Evolutionary conservation across 805 yeast genomes (phyloP).

Genomic region (Limtongozyma cylindracea): DNA sequence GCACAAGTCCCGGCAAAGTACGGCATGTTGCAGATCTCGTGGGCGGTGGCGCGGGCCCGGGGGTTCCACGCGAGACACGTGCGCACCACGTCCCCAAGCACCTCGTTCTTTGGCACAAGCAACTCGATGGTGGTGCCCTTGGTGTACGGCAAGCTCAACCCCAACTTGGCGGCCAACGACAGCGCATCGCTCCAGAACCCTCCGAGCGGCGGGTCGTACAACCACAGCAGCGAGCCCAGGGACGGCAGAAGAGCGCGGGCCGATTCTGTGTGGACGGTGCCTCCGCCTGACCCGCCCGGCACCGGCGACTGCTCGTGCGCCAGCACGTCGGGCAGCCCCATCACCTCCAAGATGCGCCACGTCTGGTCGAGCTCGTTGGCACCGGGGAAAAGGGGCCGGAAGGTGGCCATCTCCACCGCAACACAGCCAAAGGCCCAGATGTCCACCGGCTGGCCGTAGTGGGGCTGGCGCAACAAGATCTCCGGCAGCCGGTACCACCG

Average conservation of each 20-base stretch:
- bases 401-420: conserved; percentile 46
- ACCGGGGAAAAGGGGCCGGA: conserved; percentile 72
- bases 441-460: conserved; percentile 47
- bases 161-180: conserved; percentile 21
- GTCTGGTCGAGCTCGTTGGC: conserved; percentile 56
- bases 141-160: conserved; percentile 28
- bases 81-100: conserved; percentile 11
- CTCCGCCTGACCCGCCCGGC: too few relatives aligned
- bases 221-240: conserved; percentile 2
- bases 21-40: conserved; percentile 1
- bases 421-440: conserved; percentile 77
- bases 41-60: conserved; percentile 25
- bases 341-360: conserved; percentile 31
- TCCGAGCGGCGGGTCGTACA: conserved; percentile 21
- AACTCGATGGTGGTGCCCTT: conserved; percentile 22
- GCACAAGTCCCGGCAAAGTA: too few relatives aligned
- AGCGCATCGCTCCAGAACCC: conserved; percentile 53
- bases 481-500: conserved; percentile 81
- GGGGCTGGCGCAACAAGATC: conserved; percentile 34
- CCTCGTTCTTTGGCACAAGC: too few relatives aligned
- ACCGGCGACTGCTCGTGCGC: too few relatives aligned
- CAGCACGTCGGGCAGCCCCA: conserved; percentile 19
- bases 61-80: conserved; percentile 64
- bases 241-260: too few relatives aligned
- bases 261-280: too few relatives aligned